Percentiles rank a stretch among this genome's conserved stretches.
Conservation (phyloP, 2,329 filamentous ascomycete species). For the Ascomycota sp. region DNA sequence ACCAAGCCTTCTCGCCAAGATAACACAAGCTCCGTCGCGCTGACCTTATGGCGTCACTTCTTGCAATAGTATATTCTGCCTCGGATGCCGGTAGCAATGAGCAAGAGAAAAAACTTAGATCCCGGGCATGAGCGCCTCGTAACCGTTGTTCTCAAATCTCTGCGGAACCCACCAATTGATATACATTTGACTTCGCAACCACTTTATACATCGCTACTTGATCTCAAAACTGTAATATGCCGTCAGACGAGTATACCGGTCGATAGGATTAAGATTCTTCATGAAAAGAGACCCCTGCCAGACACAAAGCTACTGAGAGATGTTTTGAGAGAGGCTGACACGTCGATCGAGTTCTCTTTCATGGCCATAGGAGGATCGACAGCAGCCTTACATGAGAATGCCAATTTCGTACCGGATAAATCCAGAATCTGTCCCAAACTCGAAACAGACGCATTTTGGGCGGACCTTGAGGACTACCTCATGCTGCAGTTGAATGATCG, state of each 20-base stretch:
- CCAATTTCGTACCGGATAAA: slow-evolving; percentile 8
- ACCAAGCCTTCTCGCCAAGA: slow-evolving; percentile 2
- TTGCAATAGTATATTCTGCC: slow-evolving; percentile 61
- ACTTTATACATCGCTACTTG: slow-evolving; percentile 52
- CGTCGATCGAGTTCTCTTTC: slow-evolving; percentile 52
- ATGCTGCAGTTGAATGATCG: slow-evolving; percentile 59
- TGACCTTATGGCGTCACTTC: too few species aligned
- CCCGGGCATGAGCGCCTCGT: slow-evolving; percentile 32
- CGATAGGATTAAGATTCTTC: slow-evolving; percentile 72
- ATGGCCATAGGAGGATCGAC: slow-evolving; percentile 66
- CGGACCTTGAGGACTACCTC: slow-evolving; percentile 63
- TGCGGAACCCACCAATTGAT: slow-evolving; percentile 54
- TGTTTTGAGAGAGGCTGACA: slow-evolving; percentile 31
- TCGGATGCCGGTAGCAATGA: slow-evolving; percentile 38
- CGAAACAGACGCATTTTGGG: slow-evolving; percentile 62
- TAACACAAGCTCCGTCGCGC: too few species aligned
- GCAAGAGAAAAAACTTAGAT: slow-evolving; percentile 23
- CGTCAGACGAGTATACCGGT: slow-evolving; percentile 39
- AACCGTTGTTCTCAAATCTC: slow-evolving; percentile 48
- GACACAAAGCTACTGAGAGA: slow-evolving; percentile 66
- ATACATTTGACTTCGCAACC: slow-evolving; percentile 43
- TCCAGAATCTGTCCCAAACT: slow-evolving; percentile 38
- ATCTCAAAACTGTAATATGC: slow-evolving; percentile 54
- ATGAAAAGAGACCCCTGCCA: slow-evolving; percentile 67
- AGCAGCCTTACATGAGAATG: slow-evolving; percentile 20